Base-by-base conservation (phyloP, 148 eudicot genomes). In the Fagopyrum homotropicum region DNA sequence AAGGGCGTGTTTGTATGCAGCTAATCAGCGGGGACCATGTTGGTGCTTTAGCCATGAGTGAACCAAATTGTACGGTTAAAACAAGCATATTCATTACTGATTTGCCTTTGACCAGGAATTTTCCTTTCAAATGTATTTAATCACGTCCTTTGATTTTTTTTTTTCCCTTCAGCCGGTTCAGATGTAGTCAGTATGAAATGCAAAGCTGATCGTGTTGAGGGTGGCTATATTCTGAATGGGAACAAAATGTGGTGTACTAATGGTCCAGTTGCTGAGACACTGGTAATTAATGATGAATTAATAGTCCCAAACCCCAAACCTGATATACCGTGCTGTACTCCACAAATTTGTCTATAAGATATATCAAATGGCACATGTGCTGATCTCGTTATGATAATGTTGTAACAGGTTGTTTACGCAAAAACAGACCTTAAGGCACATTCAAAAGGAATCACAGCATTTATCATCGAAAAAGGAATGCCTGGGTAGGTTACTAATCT, bases 241-340 rank as follows among this genome's bases (percentile, higher is more conserved):
- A 95, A 95, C 84, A 95, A 95, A 83, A 95, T 95, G 99, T 95
- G 99, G 99, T 95, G 99, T 85, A 95, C 98, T 26, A 95, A 95
- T 88, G 99, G 99, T 77, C 97, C 99, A 45, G 74, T 77, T 79
- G 99, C 99, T 70, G 83, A 95, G 81, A 92, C 99, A 52, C 84
- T 95, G 97, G 99, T 95, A 84, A 54, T 73, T 55, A 16, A 40
- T 66, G 4, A 40, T 66, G 47, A 40, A 35, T 40, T 35, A 4
- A 19, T 1, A 56, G 9, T 0, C 1, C 46, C 2, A 15, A 30
- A 0, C 35, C 1, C 46, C 2, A 15, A 30, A 0, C 35, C 44
- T 63, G 19, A 9, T 40, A 40, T 40, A 43, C 47, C n/a, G 3
- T 66, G 8, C 6, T 46, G 15, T 35, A 35, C 2, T 35, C 40